Base-by-base conservation (phyloP, 306 rosid species). In the Castanea crenata region DNA sequence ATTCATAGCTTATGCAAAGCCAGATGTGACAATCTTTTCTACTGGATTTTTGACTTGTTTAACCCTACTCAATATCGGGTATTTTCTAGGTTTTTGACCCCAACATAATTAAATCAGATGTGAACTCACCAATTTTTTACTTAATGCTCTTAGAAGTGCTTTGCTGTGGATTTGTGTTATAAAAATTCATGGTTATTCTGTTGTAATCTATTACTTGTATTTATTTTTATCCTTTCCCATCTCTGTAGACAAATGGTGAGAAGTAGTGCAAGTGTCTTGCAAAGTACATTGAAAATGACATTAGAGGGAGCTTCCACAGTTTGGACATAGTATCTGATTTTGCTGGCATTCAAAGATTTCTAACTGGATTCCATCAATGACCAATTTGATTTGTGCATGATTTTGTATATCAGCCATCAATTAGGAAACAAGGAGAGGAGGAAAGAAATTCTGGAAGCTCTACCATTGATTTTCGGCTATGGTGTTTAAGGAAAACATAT, bases 241-340 rank as follows among this genome's bases (percentile, higher is more conserved):
- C 65, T 74, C 14, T 69, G 75, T 88, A 95, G 99, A 93, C 98
- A 35, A 91, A 95, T 76, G 99, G 97, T 4, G 90, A 92, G 87
- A 72, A 77, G 82, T 98, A 92, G 75, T 90, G 97, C 86, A 84
- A 78, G 79, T 75, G 74, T 80, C 94, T 92, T 27, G 88, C 84
- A 23, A 84, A 90, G 59, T 88, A 89, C 85, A 79, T 92, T 89
- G 86, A 83, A 90, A 87, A 80, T 34, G 57, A 79, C 56, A 83
- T 54, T 62, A 81, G 83, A 78, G 86, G 79, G 75, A 83, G 87
- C 80, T 91, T 95, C 73, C 76, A 82, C 70, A 75, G 85, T 77
- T 68, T 89, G 80, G 89, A 85, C 34, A 79, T 91, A 14, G 87
- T 82, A 72, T 61, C 93, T 13, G 97, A 92, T 84, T 88, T 90